These are phyloP conservation scores for Chrysoporthe austroafricana DNA, from an alignment of 2,329 filamentous ascomycete genomes.

Conservation along the genomic window DNA sequence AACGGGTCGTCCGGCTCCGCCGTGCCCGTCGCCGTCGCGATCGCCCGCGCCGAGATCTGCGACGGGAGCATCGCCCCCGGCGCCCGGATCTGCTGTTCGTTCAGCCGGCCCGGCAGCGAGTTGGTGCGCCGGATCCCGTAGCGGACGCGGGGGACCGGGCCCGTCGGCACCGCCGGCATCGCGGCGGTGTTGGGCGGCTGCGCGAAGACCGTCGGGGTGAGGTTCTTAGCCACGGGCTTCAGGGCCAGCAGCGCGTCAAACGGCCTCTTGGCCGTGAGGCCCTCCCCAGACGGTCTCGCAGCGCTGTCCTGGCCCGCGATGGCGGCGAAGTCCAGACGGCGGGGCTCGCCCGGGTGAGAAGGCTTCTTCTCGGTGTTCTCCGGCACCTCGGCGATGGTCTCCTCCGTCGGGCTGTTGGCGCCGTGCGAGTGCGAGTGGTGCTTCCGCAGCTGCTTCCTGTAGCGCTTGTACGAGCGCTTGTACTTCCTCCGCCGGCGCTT, in stretches of 20 bases:
- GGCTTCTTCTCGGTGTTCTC: constrained; percentile 30
- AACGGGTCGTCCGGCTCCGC: constrained; percentile 36
- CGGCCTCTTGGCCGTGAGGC: constrained; percentile 42
- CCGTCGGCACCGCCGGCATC: constrained; percentile 39
- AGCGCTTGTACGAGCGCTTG: constrained; percentile 44
- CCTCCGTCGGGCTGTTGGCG: constrained; percentile 36
- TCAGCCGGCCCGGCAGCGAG: constrained; percentile 73
- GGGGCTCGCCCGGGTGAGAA: constrained; percentile 46
- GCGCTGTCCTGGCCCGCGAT: constrained; percentile 15
- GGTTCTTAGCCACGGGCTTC: constrained; percentile 65
- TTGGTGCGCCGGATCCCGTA: constrained; percentile 74
- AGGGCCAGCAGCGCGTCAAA: constrained; percentile 64
- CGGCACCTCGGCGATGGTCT: constrained; percentile 40
- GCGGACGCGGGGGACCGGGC: constrained; percentile 59
- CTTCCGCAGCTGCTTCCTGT: constrained; percentile 51
- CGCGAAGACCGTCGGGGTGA: constrained; percentile 73
- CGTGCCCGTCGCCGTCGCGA: constrained; percentile 37
- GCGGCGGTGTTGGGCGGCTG: constrained; percentile 43
- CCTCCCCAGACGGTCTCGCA: constrained; percentile 14
- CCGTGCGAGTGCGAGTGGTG: constrained; percentile 40
- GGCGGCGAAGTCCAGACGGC: constrained; percentile 63
- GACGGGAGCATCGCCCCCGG: constrained; percentile 56
- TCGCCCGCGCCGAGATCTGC: constrained; percentile 45
- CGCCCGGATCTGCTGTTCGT: constrained; percentile 48
- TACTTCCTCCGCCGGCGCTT: constrained; percentile 39